Percentiles rank a stretch among this genome's conserved stretches.
phyloP scores from a whole-genome alignment of 148 eudicot genomes.

The Rheum nobile region DNA sequence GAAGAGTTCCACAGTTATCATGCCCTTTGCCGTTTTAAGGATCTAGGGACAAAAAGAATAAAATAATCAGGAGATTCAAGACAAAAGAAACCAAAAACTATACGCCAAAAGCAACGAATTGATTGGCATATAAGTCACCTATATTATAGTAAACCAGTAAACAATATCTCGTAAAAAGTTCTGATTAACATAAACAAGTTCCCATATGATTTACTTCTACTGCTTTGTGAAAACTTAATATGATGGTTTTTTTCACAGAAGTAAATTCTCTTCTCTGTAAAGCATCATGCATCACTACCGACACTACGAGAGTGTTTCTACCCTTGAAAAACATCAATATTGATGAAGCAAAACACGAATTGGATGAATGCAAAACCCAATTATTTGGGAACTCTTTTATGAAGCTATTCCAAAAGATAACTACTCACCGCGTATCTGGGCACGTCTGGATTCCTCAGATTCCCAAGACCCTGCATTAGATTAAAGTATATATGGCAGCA shows the following conservation, averaged over 20 bases:
- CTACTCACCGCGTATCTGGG: slow-evolving; percentile 58
- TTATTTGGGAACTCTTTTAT: background rate
- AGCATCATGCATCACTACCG: background rate
- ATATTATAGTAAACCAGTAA: background rate
- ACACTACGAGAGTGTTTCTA: background rate
- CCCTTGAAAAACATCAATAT: background rate
- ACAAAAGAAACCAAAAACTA: background rate
- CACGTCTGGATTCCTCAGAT: slow-evolving; percentile 40
- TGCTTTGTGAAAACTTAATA: background rate
- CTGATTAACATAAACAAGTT: background rate
- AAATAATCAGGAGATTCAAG: background rate
- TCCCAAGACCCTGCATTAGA: slow-evolving; percentile 37
- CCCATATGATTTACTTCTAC: background rate
- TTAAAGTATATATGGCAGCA: background rate
- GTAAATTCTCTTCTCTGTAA: background rate
- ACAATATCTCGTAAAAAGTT: background rate
- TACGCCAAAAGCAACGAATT: background rate
- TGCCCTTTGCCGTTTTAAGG: slow-evolving; percentile 72
- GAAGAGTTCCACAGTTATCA: slow-evolving; percentile 65
- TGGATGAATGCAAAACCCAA: background rate
- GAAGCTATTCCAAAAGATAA: background rate
- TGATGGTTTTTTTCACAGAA: background rate
- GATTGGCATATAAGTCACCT: background rate
- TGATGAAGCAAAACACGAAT: background rate
- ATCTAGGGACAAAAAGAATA: slow-evolving; percentile 23